These are phyloP conservation scores for Carex littledalei DNA, from an alignment of 176 grass and related monocot species.

Conservation along the genomic window DNA sequence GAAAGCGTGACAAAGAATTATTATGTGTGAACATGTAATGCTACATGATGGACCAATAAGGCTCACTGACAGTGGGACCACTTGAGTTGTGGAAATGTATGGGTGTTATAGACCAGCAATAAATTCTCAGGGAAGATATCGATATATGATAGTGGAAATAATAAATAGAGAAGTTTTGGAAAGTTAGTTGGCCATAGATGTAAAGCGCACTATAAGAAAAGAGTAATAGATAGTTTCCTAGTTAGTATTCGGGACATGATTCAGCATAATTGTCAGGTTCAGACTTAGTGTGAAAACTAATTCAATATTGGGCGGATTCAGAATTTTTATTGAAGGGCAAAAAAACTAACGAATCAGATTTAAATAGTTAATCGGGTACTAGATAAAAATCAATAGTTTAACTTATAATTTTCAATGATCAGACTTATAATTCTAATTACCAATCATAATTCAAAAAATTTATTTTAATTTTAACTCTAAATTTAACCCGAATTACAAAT, in stretches of 20 bases:
- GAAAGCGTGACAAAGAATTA: not conserved
- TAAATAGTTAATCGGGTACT: too few species aligned
- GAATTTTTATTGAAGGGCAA: too few species aligned
- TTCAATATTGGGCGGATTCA: too few species aligned
- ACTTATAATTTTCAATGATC: too few species aligned
- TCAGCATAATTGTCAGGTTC: too few species aligned
- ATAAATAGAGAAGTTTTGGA: slow-evolving; percentile 9
- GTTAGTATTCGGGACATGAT: not conserved
- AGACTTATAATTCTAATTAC: too few species aligned
- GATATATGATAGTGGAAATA: not conserved
- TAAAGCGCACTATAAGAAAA: not conserved
- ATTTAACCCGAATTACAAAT: too few species aligned
- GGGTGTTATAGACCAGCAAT: not conserved
- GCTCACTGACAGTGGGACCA: not conserved
- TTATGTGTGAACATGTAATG: not conserved
- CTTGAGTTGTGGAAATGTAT: not conserved
- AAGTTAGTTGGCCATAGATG: not conserved
- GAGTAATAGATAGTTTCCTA: not conserved
- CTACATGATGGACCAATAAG: not conserved
- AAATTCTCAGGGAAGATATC: not conserved
- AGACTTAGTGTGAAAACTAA: too few species aligned
- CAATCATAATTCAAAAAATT: too few species aligned
- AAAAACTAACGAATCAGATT: too few species aligned
- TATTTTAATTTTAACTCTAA: too few species aligned
- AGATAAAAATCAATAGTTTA: too few species aligned